Evolutionary conservation across 2,329 filamentous ascomycete species (phyloP).

Genomic region (Tolypocladium guangdongense): DNA sequence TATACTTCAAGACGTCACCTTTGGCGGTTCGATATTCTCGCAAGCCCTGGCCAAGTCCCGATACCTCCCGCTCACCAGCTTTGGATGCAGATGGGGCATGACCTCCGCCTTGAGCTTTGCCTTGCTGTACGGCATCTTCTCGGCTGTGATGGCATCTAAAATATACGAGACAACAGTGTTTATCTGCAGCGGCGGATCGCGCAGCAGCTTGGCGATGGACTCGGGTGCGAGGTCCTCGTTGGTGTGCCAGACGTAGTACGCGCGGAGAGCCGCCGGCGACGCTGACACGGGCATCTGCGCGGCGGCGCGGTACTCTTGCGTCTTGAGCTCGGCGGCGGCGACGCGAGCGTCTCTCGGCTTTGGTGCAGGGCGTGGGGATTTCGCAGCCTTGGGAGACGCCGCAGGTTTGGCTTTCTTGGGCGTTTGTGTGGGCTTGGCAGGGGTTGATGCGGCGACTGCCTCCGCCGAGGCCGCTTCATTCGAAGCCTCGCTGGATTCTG

Average conservation of each 20-base stretch:
- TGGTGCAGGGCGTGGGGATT: not conserved
- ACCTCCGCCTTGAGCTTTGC: conserved; percentile 34
- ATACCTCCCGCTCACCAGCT: conserved; percentile 11
- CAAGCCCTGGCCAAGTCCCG: conserved; percentile 14
- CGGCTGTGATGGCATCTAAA: conserved; percentile 39
- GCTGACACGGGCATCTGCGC: conserved; percentile 12
- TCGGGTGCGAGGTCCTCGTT: conserved; percentile 36
- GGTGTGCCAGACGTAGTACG: conserved; percentile 54
- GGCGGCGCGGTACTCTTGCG: conserved; percentile 23
- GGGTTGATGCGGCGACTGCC: not conserved
- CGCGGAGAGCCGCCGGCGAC: conserved; percentile 31
- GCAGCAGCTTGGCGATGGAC: conserved; percentile 42
- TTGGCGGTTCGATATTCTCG: conserved; percentile 3
- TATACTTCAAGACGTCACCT: not conserved
- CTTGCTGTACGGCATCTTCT: conserved; percentile 38
- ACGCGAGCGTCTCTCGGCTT: conserved; percentile 27
- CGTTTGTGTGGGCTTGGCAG: not conserved
- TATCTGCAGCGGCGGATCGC: conserved; percentile 46
- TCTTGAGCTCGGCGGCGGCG: conserved; percentile 29
- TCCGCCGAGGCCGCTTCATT: not conserved
- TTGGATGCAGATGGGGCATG: conserved; percentile 21
- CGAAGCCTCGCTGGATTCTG: not conserved
- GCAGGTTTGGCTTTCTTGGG: not conserved
- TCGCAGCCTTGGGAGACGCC: conserved; percentile 5
- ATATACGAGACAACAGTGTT: conserved; percentile 50